These are phyloP conservation scores for Suillus cothurnatus DNA, from an alignment of 768 basidiomycete genomes.

Conservation along the genomic window DNA sequence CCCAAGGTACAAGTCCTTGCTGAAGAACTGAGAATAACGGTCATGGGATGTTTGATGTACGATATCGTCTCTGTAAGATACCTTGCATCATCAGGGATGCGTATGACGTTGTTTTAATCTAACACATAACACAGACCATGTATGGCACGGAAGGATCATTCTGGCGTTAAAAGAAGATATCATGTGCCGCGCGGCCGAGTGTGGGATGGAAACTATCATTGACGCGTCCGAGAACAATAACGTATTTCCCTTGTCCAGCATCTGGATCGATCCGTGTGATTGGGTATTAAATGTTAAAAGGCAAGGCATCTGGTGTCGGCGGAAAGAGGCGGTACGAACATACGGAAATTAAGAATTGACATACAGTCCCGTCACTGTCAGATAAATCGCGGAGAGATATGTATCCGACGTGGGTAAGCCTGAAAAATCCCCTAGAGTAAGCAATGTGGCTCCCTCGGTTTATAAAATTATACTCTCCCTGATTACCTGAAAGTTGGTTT, in stretches of 20 bases:
- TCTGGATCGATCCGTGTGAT: not conserved
- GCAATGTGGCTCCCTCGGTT: not conserved
- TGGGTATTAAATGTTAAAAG: not conserved
- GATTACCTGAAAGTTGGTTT: not conserved
- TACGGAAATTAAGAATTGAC: not conserved
- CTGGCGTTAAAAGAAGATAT: not conserved
- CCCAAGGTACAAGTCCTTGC: not conserved
- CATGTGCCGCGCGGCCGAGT: not conserved
- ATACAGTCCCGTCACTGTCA: not conserved
- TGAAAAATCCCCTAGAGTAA: not conserved
- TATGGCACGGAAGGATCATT: conserved; percentile 6
- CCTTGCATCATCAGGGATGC: not conserved
- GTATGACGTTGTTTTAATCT: not conserved
- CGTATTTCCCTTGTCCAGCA: not conserved
- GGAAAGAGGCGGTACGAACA: not conserved
- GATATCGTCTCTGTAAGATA: not conserved
- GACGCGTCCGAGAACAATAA: not conserved
- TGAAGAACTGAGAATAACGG: too few species aligned
- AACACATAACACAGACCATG: not conserved
- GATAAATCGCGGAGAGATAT: not conserved
- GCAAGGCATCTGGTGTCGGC: not conserved
- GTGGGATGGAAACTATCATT: not conserved
- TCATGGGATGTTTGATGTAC: not conserved
- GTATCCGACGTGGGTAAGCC: not conserved
- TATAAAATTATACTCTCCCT: not conserved